phyloP scores from a whole-genome alignment of 352 stramenopile species.

The Globisporangium emineosum region DNA sequence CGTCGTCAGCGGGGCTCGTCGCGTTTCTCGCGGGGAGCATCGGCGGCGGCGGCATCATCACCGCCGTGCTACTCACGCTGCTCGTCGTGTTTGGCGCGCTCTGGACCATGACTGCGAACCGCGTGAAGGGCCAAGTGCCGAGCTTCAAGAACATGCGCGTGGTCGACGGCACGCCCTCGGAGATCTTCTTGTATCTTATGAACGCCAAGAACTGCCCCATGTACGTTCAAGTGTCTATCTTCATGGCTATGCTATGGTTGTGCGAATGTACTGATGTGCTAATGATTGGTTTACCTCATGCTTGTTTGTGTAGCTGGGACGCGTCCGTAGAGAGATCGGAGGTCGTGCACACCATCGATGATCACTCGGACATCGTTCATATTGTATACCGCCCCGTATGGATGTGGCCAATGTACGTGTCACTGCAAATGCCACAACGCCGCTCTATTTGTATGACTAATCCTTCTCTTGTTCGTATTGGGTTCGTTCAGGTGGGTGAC shows the following conservation, averaged over 20 bases:
- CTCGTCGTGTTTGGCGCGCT: constrained; percentile 40
- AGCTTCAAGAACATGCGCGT: constrained; percentile 69
- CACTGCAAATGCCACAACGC: neutral
- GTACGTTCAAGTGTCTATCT: constrained; percentile 11
- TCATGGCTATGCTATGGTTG: no score
- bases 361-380: constrained; percentile 79
- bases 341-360: constrained; percentile 75
- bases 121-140: constrained; percentile 39
- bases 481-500: constrained; percentile 44
- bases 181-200: constrained; percentile 79
- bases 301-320: constrained; percentile 47
- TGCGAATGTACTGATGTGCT: no score
- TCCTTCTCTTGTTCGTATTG: neutral
- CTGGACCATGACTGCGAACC: constrained; percentile 51
- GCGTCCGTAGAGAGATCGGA: constrained; percentile 54
- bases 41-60: constrained; percentile 48
- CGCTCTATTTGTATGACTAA: neutral
- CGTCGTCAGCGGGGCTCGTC: constrained; percentile 44
- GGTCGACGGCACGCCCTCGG: constrained; percentile 58
- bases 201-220: constrained; percentile 64
- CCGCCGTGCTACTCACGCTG: constrained; percentile 47
- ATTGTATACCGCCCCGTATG: constrained; percentile 73
- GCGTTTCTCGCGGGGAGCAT: constrained; percentile 68
- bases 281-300: no score
- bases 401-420: constrained; percentile 71